phyloP scores from a whole-genome alignment of 2,329 filamentous ascomycete species.

The Aureobasidium sp. region DNA sequence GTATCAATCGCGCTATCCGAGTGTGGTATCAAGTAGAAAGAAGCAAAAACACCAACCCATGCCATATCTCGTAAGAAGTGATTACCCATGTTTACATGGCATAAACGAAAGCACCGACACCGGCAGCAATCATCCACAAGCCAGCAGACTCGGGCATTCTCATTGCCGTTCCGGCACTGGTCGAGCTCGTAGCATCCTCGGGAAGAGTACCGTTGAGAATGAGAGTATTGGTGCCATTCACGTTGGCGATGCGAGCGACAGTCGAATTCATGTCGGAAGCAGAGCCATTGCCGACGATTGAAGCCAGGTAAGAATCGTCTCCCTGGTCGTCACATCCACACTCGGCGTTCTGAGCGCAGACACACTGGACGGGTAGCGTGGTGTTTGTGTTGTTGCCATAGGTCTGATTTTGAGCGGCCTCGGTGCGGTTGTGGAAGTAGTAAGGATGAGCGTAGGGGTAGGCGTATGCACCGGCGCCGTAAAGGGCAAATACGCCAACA shows the following conservation, averaged over 20 bases:
- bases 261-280: constrained; percentile 60
- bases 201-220: constrained; percentile 70
- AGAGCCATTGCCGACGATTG: constrained; percentile 51
- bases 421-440: constrained; percentile 41
- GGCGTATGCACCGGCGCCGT: constrained; percentile 55
- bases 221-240: constrained; percentile 58
- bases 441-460: constrained; percentile 56
- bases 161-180: constrained; percentile 22
- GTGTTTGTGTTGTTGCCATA: constrained; percentile 41
- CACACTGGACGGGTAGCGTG: constrained; percentile 54
- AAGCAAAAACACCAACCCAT: not conserved
- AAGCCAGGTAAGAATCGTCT: constrained; percentile 51
- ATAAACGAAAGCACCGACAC: constrained; percentile 31
- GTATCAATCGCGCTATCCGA: not conserved
- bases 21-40: not conserved
- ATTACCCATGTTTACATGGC: constrained; percentile 22
- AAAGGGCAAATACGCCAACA: constrained; percentile 60
- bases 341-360: constrained; percentile 49
- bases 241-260: constrained; percentile 54
- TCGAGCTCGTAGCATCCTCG: constrained; percentile 33
- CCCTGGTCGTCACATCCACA: constrained; percentile 67
- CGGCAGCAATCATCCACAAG: constrained; percentile 33
- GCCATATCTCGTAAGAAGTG: constrained; percentile 4
- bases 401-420: constrained; percentile 29
- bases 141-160: constrained; percentile 29